Conservation (phyloP, 768 basidiomycete species). For the Calocybe cyanea region DNA sequence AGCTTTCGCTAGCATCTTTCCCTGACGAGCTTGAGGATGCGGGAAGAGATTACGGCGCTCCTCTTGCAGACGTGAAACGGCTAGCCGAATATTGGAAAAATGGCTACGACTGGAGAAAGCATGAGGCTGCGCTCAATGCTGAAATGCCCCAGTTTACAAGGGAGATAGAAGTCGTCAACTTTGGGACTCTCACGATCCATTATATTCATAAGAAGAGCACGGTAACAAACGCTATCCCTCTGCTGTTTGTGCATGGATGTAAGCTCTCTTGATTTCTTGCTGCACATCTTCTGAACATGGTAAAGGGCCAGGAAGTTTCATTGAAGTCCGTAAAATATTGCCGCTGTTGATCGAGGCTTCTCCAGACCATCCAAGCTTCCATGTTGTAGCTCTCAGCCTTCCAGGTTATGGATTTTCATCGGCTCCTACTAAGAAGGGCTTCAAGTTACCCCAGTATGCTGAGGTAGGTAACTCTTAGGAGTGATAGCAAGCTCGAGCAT, state of each 20-base stretch:
- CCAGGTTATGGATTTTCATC: too few relatives aligned
- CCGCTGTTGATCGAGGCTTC: too few relatives aligned
- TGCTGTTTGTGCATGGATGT: constrained; percentile 64
- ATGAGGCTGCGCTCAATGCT: too few relatives aligned
- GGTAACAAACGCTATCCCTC: constrained; percentile 44
- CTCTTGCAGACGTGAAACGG: constrained; percentile 45
- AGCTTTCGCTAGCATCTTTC: constrained; percentile 44
- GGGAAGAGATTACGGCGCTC: constrained; percentile 50
- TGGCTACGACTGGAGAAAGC: constrained; percentile 59
- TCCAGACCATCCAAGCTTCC: constrained; percentile 50
- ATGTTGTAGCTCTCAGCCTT: too few relatives aligned
- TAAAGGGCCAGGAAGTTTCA: constrained; percentile 62
- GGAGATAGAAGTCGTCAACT: too few relatives aligned
- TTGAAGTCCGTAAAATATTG: too few relatives aligned
- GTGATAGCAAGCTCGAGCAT: too few relatives aligned
- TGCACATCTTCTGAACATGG: neutral
- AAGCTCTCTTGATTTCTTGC: neutral
- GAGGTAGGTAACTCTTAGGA: constrained; percentile 35
- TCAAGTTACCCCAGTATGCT: constrained; percentile 49
- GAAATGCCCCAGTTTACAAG: too few relatives aligned
- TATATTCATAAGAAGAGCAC: constrained; percentile 54
- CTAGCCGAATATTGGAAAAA: constrained; percentile 48
- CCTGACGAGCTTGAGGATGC: constrained; percentile 57
- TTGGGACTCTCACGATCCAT: constrained; percentile 44
- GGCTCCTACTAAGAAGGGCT: too few relatives aligned